These are phyloP conservation scores for Dissophora globulifera DNA, from an alignment of 192 early-diverging fungal genomes.

Conservation along the genomic window DNA sequence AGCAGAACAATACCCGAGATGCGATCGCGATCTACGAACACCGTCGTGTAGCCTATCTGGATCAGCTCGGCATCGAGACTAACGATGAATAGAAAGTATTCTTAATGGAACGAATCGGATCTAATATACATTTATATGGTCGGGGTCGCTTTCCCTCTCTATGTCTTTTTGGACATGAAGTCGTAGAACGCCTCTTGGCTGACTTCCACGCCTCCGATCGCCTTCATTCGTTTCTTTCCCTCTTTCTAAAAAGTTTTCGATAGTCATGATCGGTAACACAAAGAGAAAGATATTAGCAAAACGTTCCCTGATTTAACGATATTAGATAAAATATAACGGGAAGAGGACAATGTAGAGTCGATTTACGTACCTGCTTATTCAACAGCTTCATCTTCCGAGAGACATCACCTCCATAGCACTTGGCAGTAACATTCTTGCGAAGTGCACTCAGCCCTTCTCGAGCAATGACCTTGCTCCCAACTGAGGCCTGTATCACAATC, in stretches of 20 bases:
- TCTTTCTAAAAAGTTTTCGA: conserved; percentile 74
- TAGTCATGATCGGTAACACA: too few relatives aligned
- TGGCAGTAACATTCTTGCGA: conserved; percentile 96
- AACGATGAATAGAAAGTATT: conserved; percentile 39
- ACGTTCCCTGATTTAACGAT: too few relatives aligned
- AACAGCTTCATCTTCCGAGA: conserved; percentile 98
- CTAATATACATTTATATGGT: too few relatives aligned
- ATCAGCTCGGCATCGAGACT: conserved; percentile 42
- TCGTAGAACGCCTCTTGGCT: conserved; percentile 91
- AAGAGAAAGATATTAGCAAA: too few relatives aligned
- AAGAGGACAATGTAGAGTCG: too few relatives aligned
- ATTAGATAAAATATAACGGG: too few relatives aligned
- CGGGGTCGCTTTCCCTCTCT: too few relatives aligned
- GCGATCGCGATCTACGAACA: conserved; percentile 45
- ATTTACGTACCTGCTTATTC: conserved; percentile 83
- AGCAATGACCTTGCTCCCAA: conserved; percentile 86
- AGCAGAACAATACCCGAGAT: conserved; percentile 31
- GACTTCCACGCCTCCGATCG: conserved; percentile 88
- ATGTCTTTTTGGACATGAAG: conserved; percentile 64
- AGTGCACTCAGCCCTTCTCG: conserved; percentile 87
- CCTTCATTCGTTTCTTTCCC: conserved; percentile 93
- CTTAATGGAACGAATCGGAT: too few relatives aligned
- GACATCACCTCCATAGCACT: conserved; percentile 97
- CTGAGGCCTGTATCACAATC: conserved; percentile 89
- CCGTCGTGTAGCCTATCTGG: conserved; percentile 46